A percentile compares a stretch with the other conserved stretches of the same genome.
Evolutionary conservation across 164 flowering plant species (phyloP).

Genomic region (Chimonanthus praecox): DNA sequence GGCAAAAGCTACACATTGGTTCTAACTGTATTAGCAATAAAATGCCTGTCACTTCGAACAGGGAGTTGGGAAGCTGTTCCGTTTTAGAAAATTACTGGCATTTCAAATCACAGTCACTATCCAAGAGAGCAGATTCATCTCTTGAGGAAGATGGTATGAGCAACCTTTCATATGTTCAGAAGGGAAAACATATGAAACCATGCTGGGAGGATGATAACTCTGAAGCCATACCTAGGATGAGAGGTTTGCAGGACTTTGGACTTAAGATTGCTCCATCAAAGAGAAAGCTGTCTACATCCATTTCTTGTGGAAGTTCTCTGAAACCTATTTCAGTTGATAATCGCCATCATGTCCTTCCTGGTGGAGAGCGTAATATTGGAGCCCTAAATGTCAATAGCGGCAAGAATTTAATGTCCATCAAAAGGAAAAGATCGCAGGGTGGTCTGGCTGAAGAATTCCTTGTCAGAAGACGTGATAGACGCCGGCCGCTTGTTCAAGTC

Average conservation of each 20-base stretch:
- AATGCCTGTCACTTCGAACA: conserved; percentile 24
- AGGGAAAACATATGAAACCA: conserved; percentile 30
- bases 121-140: conserved; percentile 21
- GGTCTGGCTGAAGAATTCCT: conserved; percentile 15
- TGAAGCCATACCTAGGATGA: conserved; percentile 54
- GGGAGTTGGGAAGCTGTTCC: conserved; percentile 18
- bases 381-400: conserved; percentile 22
- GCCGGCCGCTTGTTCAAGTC: conserved; percentile 45
- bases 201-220: conserved; percentile 42
- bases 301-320: conserved; percentile 25
- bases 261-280: conserved; percentile 44
- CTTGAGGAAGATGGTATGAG: conserved; percentile 27
- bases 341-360: conserved; percentile 17
- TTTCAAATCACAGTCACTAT: conserved; percentile 22
- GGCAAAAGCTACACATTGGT: conserved; percentile 36
- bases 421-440: conserved; percentile 33
- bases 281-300: conserved; percentile 28
- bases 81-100: conserved; percentile 30
- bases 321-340: conserved; percentile 20
- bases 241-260: conserved; percentile 78
- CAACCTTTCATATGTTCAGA: conserved; percentile 17
- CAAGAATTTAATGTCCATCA: conserved; percentile 27
- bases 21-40: conserved; percentile 30
- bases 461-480: conserved; percentile 33
- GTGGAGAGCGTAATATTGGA: conserved; percentile 21